Conservation (phyloP, 805 yeast genomes). For the Cyberlindnera japonica region DNA sequence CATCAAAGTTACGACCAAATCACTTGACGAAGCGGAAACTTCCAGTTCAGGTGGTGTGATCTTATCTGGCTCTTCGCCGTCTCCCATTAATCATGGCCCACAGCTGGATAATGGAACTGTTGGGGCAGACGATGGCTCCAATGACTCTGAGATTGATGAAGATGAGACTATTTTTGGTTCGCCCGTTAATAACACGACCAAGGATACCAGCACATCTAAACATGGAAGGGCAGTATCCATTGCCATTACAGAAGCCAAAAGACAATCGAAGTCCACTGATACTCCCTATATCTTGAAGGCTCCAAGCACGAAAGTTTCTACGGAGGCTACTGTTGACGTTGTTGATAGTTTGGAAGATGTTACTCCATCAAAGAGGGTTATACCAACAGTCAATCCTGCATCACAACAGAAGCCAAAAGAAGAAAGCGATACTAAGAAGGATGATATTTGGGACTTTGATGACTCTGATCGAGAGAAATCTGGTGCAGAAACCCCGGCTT, state of each 20-base stretch:
- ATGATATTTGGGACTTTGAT: slow-evolving; percentile 27
- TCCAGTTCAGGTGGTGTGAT: slow-evolving; percentile 5
- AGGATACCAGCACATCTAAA: slow-evolving; percentile 21
- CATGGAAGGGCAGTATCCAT: slow-evolving; percentile 14
- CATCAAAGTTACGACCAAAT: slow-evolving; percentile 22
- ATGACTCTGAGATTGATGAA: slow-evolving; percentile 13
- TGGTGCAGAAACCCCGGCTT: background rate
- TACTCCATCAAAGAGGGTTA: slow-evolving; percentile 1
- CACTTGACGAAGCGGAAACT: slow-evolving; percentile 5
- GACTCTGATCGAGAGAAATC: slow-evolving; percentile 12
- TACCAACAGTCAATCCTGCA: too few species aligned
- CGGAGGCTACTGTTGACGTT: slow-evolving; percentile 7
- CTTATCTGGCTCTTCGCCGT: background rate
- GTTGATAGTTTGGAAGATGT: slow-evolving; percentile 14
- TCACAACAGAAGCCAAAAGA: background rate
- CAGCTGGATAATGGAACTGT: background rate
- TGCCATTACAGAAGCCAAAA: slow-evolving; percentile 19
- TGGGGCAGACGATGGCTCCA: background rate
- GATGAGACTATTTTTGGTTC: slow-evolving; percentile 16
- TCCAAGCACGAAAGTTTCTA: too few species aligned
- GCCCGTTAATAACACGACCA: slow-evolving; percentile 19
- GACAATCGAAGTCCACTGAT: background rate
- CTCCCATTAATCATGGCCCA: too few species aligned
- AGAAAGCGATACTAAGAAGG: background rate
- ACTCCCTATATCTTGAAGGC: too few species aligned